Evolutionary conservation across 1,284 basidiomycete species (phyloP).

Genomic region (Phellopilus nigrolimitatus): DNA sequence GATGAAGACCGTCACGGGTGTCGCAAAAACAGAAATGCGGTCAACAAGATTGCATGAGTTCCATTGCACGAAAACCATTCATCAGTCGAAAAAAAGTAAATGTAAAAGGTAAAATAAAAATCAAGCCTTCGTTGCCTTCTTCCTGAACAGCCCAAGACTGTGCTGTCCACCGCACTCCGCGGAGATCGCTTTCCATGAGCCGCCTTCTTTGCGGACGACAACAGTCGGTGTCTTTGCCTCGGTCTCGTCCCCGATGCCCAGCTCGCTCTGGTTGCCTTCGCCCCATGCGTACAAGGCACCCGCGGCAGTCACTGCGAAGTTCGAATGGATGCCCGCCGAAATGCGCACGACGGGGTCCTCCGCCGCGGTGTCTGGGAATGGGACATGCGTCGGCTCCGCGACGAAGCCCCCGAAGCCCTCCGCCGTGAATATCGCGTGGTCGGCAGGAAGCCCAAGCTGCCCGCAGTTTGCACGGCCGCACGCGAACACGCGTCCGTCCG

Average conservation of each 20-base stretch:
- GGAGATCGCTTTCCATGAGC: slow-evolving; percentile 55
- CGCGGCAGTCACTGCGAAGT: slow-evolving; percentile 72
- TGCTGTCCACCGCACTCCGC: slow-evolving; percentile 72
- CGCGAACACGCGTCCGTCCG: slow-evolving; percentile 79
- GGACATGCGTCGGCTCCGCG: slow-evolving; percentile 59
- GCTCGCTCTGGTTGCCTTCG: slow-evolving; percentile 70
- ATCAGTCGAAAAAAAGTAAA: slow-evolving; percentile 8
- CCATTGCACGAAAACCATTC: background rate
- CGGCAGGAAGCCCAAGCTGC: slow-evolving; percentile 70
- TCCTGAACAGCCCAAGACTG: slow-evolving; percentile 63
- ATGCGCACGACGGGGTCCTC: slow-evolving; percentile 72
- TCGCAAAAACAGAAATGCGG: slow-evolving; percentile 3
- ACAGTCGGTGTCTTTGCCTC: slow-evolving; percentile 53
- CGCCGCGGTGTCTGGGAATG: slow-evolving; percentile 56
- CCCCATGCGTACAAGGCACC: slow-evolving; percentile 88
- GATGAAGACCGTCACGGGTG: background rate
- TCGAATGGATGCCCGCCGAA: slow-evolving; percentile 77
- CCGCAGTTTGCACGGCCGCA: slow-evolving; percentile 76
- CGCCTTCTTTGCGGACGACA: slow-evolving; percentile 66
- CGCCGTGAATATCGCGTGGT: slow-evolving; percentile 52
- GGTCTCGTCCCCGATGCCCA: slow-evolving; percentile 56
- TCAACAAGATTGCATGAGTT: background rate
- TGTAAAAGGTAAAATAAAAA: background rate
- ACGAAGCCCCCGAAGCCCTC: slow-evolving; percentile 49
- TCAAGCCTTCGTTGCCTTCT: slow-evolving; percentile 31